Conservation (phyloP, 805 yeast genomes). For the Millerozyma miso region DNA sequence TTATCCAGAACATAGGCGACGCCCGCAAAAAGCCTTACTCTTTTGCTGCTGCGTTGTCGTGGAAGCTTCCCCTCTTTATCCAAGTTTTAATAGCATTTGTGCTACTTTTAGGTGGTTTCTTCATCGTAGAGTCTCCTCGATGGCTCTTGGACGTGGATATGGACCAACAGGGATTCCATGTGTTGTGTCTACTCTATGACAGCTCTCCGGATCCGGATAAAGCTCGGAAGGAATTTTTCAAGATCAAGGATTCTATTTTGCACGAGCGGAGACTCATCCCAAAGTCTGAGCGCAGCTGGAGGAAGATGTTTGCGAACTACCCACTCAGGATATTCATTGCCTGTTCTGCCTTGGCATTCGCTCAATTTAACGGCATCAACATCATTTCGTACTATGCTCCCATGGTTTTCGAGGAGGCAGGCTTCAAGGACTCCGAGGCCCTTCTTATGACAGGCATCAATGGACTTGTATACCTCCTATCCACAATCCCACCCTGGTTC, state of each 20-base stretch:
- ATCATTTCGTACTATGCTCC: conserved; percentile 58
- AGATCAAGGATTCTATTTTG: conserved; percentile 43
- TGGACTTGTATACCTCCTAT: conserved; percentile 33
- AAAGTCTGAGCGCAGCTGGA: conserved; percentile 38
- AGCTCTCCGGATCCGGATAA: conserved; percentile 26
- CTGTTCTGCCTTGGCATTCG: conserved; percentile 42
- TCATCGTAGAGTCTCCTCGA: conserved; percentile 84
- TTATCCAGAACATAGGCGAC: conserved; percentile 48
- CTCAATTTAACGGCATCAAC: conserved; percentile 53
- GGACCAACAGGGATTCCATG: conserved; percentile 50
- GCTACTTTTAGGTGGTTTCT: conserved; percentile 67
- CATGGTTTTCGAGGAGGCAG: conserved; percentile 46
- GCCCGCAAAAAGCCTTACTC: conserved; percentile 31
- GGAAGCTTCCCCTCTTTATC: conserved; percentile 76
- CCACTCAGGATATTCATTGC: conserved; percentile 31
- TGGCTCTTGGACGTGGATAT: conserved; percentile 83
- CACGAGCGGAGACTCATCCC: conserved; percentile 36
- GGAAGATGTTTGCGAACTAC: conserved; percentile 37
- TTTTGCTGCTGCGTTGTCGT: conserved; percentile 45
- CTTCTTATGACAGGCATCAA: conserved; percentile 43
- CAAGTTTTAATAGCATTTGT: conserved; percentile 72
- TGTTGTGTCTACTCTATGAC: conserved; percentile 22
- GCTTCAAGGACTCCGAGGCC: conserved; percentile 39
- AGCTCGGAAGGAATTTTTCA: conserved; percentile 40
- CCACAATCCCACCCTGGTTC: conserved; percentile 44